phyloP scores from a whole-genome alignment of 2,329 filamentous ascomycete genomes.

The Apiospora sp. region DNA sequence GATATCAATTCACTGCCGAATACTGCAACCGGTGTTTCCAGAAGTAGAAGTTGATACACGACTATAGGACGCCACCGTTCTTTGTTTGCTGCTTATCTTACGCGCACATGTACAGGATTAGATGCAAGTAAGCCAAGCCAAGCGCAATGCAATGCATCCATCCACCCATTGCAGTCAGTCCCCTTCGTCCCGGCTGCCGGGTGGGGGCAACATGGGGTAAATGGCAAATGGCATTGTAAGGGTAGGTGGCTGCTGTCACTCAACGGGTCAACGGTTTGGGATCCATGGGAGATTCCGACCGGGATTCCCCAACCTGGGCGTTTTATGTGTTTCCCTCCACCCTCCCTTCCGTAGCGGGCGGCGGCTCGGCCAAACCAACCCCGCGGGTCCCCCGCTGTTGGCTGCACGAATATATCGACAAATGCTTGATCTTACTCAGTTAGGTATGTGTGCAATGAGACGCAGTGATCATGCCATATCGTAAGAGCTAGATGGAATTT shows the following conservation, averaged over 20 bases:
- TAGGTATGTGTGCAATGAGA: neutral
- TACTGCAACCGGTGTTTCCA: neutral
- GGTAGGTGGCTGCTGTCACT: neutral
- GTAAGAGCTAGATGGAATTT: neutral
- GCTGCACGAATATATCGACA: neutral
- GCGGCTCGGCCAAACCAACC: neutral
- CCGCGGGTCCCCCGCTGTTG: neutral
- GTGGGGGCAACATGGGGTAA: constrained; percentile 7
- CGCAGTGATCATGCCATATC: constrained; percentile 4
- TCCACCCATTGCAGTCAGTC: no score
- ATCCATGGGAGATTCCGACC: neutral
- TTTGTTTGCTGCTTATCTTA: neutral
- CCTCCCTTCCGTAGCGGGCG: constrained; percentile 1
- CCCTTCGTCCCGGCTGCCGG: neutral
- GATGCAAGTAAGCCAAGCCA: constrained; percentile 8
- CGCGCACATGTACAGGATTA: constrained; percentile 1
- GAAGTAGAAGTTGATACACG: neutral
- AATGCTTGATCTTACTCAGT: neutral
- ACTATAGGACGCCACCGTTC: neutral
- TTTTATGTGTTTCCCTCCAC: neutral
- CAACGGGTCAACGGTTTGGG: neutral
- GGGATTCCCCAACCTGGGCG: neutral
- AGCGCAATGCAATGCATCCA: neutral
- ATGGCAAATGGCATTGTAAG: neutral
- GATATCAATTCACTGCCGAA: neutral